These are phyloP conservation scores for Metschnikowia kofuensis DNA, from an alignment of 805 yeast genomes.

Conservation along the genomic window DNA sequence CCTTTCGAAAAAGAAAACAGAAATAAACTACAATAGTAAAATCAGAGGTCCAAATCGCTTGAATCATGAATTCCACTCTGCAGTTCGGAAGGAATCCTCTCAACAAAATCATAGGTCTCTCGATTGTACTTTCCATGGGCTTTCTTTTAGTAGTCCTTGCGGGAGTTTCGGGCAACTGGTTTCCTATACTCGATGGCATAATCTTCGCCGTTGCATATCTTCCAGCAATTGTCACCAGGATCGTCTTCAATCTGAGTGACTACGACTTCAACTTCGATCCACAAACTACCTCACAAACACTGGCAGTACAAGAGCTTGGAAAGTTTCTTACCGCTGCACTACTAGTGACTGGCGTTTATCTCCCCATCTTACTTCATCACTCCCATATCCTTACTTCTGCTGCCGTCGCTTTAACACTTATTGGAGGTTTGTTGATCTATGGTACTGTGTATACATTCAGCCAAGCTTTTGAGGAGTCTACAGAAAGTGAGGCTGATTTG, in stretches of 20 bases:
- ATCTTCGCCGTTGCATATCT: constrained; percentile 41
- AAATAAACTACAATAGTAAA: no score
- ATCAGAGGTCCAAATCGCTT: not conserved
- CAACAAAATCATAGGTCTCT: constrained; percentile 72
- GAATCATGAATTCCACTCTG: constrained; percentile 17
- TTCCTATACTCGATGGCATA: constrained; percentile 68
- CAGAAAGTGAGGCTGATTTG: constrained; percentile 24
- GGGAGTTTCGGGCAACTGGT: constrained; percentile 86
- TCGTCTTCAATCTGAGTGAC: constrained; percentile 32
- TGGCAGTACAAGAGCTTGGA: constrained; percentile 66
- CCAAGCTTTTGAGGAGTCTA: constrained; percentile 58
- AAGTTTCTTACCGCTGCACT: constrained; percentile 75
- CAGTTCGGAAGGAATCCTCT: constrained; percentile 48
- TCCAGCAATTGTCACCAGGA: constrained; percentile 35
- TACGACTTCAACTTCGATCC: constrained; percentile 45
- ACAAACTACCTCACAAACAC: constrained; percentile 14
- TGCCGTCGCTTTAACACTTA: constrained; percentile 73
- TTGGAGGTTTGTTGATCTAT: constrained; percentile 84
- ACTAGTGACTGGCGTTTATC: constrained; percentile 65
- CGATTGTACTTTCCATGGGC: constrained; percentile 82
- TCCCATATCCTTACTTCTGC: constrained; percentile 63
- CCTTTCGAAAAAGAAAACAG: no score
- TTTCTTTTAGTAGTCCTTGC: constrained; percentile 84
- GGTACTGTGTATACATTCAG: constrained; percentile 81
- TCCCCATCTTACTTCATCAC: constrained; percentile 78